phyloP scores from a whole-genome alignment of 805 yeast species.

The Debaryomyces maramus region DNA sequence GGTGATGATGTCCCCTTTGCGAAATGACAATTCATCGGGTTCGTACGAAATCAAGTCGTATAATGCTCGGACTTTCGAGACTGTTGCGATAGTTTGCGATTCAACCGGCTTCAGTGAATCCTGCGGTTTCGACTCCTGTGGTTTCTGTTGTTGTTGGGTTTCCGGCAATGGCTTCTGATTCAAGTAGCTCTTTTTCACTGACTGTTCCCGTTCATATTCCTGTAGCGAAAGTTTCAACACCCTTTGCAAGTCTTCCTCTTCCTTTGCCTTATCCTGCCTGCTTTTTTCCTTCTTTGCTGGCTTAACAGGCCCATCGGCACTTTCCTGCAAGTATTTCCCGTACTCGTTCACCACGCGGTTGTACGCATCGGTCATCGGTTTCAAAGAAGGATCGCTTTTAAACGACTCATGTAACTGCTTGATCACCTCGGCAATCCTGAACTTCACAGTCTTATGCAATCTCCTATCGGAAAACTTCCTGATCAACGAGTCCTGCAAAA shows the following conservation, averaged over 20 bases:
- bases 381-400: slow-evolving; percentile 71
- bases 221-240: slow-evolving; percentile 73
- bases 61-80: slow-evolving; percentile 76
- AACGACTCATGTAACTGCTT: slow-evolving; percentile 66
- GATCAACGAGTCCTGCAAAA: slow-evolving; percentile 33
- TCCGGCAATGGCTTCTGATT: slow-evolving; percentile 39
- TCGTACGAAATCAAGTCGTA: slow-evolving; percentile 79
- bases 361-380: slow-evolving; percentile 64
- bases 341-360: slow-evolving; percentile 43
- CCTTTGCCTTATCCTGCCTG: slow-evolving; percentile 49
- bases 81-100: slow-evolving; percentile 41
- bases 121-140: slow-evolving; percentile 13
- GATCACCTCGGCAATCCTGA: slow-evolving; percentile 63
- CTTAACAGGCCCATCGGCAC: slow-evolving; percentile 43
- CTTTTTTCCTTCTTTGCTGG: slow-evolving; percentile 57
- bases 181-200: slow-evolving; percentile 24
- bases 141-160: slow-evolving; percentile 17
- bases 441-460: slow-evolving; percentile 68
- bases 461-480: slow-evolving; percentile 50
- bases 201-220: slow-evolving; percentile 51
- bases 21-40: slow-evolving; percentile 83
- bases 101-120: slow-evolving; percentile 10
- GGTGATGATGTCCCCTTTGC: slow-evolving; percentile 82
- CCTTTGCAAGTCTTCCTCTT: slow-evolving; percentile 77
- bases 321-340: slow-evolving; percentile 28